Conservation (phyloP, 176 grass and related monocot species). For the Rhynchospora pubera region DNA sequence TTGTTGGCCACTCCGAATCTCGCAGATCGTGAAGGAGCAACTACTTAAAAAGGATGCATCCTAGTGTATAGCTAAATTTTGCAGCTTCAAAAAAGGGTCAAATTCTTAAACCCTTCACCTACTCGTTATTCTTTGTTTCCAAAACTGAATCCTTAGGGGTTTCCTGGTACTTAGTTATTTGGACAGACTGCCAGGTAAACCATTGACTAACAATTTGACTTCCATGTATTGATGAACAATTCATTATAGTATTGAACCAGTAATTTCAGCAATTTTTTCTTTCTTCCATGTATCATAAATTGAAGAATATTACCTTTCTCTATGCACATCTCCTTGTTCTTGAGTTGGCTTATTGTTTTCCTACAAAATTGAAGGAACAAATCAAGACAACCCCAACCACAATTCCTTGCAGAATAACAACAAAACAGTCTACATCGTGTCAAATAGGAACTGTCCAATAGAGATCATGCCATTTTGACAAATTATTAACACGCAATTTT, state of each 20-base stretch:
- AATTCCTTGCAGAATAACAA: neutral
- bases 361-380: constrained; percentile 41
- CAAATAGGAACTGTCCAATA: neutral
- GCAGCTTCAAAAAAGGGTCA: neutral
- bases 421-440: neutral
- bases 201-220: neutral
- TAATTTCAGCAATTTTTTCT: neutral
- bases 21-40: neutral
- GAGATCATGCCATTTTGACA: neutral
- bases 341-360: constrained; percentile 35
- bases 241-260: neutral
- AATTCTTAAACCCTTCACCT: neutral
- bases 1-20: neutral
- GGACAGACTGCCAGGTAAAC: neutral
- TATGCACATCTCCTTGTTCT: constrained; percentile 21
- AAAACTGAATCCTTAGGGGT: neutral
- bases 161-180: neutral
- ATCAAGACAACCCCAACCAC: constrained; percentile 20
- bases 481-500: neutral
- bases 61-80: neutral
- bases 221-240: neutral
- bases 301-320: constrained; percentile 47
- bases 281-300: constrained; percentile 10
- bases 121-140: neutral
- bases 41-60: neutral